Percentiles rank a stretch among this genome's conserved stretches.
Conservation (phyloP, 768 basidiomycete genomes). For the Leccinum imitatum region DNA sequence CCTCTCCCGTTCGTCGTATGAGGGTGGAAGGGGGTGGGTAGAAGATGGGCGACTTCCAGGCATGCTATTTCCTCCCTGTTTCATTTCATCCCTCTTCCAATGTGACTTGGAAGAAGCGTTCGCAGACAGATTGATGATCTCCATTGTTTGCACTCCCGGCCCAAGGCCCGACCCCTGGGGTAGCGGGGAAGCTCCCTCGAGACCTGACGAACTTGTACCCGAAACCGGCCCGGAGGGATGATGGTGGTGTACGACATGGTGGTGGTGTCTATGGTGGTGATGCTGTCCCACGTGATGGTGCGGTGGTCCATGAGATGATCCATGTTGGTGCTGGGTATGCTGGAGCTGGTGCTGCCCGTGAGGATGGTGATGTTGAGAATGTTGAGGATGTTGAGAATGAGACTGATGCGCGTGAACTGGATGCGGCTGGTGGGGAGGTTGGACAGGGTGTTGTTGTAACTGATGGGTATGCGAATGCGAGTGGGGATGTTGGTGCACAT, state of each 20-base stretch:
- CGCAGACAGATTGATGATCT: constrained; percentile 49
- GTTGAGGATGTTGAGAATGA: constrained; percentile 27
- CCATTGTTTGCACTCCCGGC: constrained; percentile 44
- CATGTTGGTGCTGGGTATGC: constrained; percentile 33
- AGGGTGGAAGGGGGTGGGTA: constrained; percentile 34
- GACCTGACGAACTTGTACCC: constrained; percentile 26
- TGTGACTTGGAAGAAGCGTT: constrained; percentile 32
- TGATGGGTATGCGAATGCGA: constrained; percentile 37
- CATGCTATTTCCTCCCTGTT: constrained; percentile 26
- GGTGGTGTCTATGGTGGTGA: constrained; percentile 44
- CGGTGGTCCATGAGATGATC: constrained; percentile 37
- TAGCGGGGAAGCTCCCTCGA: constrained; percentile 32
- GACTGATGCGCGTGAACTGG: constrained; percentile 29
- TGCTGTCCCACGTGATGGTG: constrained; percentile 49
- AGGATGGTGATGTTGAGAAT: no score
- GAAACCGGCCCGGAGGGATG: constrained; percentile 31
- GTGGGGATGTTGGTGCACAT: constrained; percentile 35
- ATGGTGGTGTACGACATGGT: constrained; percentile 49
- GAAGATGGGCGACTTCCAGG: constrained; percentile 40
- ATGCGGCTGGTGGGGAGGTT: constrained; percentile 28
- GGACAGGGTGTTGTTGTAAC: constrained; percentile 22
- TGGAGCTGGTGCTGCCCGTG: constrained; percentile 23
- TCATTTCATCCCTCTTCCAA: constrained; percentile 41
- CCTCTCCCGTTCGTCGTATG: constrained; percentile 31
- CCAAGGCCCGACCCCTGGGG: constrained; percentile 36